Evolutionary conservation across 139 green algal genomes (phyloP).

Genomic region (Tetradesmus lagerheimii): DNA sequence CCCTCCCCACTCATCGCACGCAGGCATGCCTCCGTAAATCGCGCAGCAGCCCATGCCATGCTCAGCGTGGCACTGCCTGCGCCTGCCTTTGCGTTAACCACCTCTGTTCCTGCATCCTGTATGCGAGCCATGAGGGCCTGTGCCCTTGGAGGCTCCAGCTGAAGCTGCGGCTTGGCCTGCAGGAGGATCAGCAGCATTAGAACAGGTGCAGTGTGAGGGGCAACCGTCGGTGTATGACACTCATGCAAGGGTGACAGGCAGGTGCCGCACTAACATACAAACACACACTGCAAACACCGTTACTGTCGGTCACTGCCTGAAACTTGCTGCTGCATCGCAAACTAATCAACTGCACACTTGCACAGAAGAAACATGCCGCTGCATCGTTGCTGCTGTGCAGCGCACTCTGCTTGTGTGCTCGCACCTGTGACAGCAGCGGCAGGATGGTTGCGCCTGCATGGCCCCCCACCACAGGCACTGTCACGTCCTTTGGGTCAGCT

Average conservation of each 20-base stretch:
- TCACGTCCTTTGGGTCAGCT: constrained; percentile 80
- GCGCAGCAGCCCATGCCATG: constrained; percentile 94
- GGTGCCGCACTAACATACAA: too few relatives aligned
- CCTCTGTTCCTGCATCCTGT: constrained; percentile 98
- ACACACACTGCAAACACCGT: too few relatives aligned
- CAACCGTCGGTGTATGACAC: too few relatives aligned
- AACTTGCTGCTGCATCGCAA: too few relatives aligned
- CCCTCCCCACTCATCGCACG: constrained; percentile 78
- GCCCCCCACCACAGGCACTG: constrained; percentile 96
- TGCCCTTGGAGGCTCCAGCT: constrained; percentile 17
- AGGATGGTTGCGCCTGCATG: constrained; percentile 99
- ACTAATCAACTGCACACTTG: not conserved
- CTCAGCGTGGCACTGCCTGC: constrained; percentile 94
- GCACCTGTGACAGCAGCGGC: constrained; percentile 94
- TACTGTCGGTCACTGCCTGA: too few relatives aligned
- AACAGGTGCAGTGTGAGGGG: not conserved
- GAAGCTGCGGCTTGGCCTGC: constrained; percentile 44
- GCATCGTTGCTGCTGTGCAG: not conserved
- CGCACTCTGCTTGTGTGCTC: not conserved
- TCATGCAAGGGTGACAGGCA: too few relatives aligned
- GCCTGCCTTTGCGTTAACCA: constrained; percentile 94
- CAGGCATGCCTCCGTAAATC: constrained; percentile 81
- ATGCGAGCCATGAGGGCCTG: constrained; percentile 60
- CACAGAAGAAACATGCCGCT: too few relatives aligned
- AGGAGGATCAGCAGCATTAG: not conserved